A percentile compares a stretch with the other conserved stretches of the same genome.
phyloP scores from a whole-genome alignment of 371 early-diverging fungal genomes.

The Choanephora cucurbitarum region DNA sequence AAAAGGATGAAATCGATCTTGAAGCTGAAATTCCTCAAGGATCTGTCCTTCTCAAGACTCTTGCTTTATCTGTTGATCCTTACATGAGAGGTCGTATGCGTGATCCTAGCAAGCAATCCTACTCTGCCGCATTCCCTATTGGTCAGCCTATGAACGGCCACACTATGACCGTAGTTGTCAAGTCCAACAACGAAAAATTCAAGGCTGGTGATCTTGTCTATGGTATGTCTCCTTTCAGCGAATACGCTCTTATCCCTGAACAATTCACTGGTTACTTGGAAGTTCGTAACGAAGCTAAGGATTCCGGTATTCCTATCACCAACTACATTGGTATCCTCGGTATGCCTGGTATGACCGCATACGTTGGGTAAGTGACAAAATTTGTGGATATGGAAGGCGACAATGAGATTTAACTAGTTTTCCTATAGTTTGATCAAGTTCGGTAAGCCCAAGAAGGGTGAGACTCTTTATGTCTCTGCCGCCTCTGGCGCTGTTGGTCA shows the following conservation, averaged over 20 bases:
- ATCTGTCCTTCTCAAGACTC: conserved; percentile 52
- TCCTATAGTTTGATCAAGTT: conserved; percentile 27
- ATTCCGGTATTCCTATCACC: conserved; percentile 40
- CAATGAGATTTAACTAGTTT: neutral
- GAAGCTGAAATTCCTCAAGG: conserved; percentile 49
- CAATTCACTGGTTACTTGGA: conserved; percentile 24
- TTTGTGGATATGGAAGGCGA: neutral
- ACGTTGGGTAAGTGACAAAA: conserved; percentile 30
- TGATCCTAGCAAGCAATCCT: conserved; percentile 41
- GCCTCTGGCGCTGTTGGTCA: conserved; percentile 66
- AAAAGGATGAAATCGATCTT: conserved; percentile 45
- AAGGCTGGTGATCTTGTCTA: conserved; percentile 60
- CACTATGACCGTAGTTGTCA: conserved; percentile 59
- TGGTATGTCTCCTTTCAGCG: conserved; percentile 44
- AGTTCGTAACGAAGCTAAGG: conserved; percentile 38
- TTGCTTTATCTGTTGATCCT: conserved; percentile 40
- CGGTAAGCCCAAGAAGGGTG: conserved; percentile 48
- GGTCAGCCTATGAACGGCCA: conserved; percentile 57
- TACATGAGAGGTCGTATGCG: conserved; percentile 71
- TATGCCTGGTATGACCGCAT: conserved; percentile 53
- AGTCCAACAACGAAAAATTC: conserved; percentile 52
- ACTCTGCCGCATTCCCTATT: conserved; percentile 53
- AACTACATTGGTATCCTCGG: conserved; percentile 57
- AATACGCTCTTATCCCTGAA: conserved; percentile 39
- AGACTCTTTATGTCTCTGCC: conserved; percentile 56